phyloP scores from a whole-genome alignment of 805 yeast species.

The Torulaspora maleeae region DNA sequence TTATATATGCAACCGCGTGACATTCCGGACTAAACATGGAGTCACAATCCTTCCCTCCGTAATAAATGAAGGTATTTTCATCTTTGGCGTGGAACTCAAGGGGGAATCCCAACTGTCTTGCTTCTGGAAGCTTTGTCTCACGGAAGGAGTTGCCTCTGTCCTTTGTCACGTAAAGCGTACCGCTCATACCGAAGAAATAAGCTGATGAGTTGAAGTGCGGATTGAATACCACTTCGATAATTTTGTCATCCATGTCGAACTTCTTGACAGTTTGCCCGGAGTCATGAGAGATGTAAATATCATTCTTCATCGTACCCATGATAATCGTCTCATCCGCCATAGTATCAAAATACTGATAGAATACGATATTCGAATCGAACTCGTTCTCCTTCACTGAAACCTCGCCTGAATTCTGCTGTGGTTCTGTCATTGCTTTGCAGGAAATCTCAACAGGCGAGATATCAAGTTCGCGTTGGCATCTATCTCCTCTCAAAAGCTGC shows the following conservation, averaged over 20 bases:
- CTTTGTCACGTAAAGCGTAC: conserved; percentile 51
- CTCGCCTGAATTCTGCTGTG: conserved; percentile 16
- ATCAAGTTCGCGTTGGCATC: conserved; percentile 25
- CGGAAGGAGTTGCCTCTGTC: conserved; percentile 64
- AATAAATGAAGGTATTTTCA: conserved; percentile 59
- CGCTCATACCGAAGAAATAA: conserved; percentile 42
- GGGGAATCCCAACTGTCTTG: conserved; percentile 39
- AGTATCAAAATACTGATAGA: conserved; percentile 48
- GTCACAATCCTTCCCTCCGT: conserved; percentile 58
- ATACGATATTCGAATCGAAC: conserved; percentile 49
- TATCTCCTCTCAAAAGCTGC: conserved; percentile 16
- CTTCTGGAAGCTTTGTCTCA: conserved; percentile 47
- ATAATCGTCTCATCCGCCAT: conserved; percentile 61
- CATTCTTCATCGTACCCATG: conserved; percentile 48
- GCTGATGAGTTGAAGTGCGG: conserved; percentile 38
- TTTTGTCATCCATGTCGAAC: conserved; percentile 33
- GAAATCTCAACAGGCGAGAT: conserved; percentile 29
- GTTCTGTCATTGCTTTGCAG: conserved; percentile 24
- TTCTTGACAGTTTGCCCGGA: conserved; percentile 52
- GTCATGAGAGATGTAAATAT: conserved; percentile 63
- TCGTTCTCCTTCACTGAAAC: conserved; percentile 40
- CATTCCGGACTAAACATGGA: conserved; percentile 47
- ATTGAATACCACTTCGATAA: conserved; percentile 58
- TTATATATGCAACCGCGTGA: conserved; percentile 51
- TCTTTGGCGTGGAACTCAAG: conserved; percentile 60